Evolutionary conservation across 1,284 basidiomycete genomes (phyloP).

Genomic region (Moniliella sp.): DNA sequence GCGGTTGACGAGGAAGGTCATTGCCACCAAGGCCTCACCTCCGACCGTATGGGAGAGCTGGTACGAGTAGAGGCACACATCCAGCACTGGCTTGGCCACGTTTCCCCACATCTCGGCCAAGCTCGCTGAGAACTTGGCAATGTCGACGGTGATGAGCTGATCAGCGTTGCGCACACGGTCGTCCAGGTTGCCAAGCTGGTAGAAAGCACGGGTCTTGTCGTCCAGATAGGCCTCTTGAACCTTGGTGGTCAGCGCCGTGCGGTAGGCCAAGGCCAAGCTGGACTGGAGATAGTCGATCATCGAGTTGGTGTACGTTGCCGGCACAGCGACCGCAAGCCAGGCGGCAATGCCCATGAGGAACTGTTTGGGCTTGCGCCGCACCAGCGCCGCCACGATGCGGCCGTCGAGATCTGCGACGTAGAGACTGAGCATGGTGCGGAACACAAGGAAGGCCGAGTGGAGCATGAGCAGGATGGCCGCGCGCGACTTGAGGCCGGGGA

Average conservation of each 20-base stretch:
- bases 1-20: conserved; percentile 61
- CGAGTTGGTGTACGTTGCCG: conserved; percentile 35
- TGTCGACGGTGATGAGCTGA: conserved; percentile 90
- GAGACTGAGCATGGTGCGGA: conserved; percentile 71
- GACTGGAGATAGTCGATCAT: conserved; percentile 58
- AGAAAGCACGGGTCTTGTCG: conserved; percentile 56
- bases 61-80: conserved; percentile 82
- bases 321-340: conserved; percentile 82
- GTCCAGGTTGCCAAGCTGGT: conserved; percentile 54
- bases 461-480: conserved; percentile 66
- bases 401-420: conserved; percentile 87
- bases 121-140: conserved; percentile 70
- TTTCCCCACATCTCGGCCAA: conserved; percentile 65
- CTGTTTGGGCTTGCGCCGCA: conserved; percentile 57
- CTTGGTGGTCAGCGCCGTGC: conserved; percentile 62
- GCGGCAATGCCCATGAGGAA: conserved; percentile 63
- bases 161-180: conserved; percentile 91
- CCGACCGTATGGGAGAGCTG: conserved; percentile 82
- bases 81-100: conserved; percentile 56
- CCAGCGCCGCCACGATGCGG: conserved; percentile 70
- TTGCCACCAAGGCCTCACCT: conserved; percentile 65
- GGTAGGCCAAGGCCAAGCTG: conserved; percentile 74
- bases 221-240: conserved; percentile 68
- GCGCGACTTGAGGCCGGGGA: conserved; percentile 61
- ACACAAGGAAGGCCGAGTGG: conserved; percentile 67